These are phyloP conservation scores for Lactarius deliciosus DNA, from an alignment of 768 basidiomycete species.

Conservation along the genomic window DNA sequence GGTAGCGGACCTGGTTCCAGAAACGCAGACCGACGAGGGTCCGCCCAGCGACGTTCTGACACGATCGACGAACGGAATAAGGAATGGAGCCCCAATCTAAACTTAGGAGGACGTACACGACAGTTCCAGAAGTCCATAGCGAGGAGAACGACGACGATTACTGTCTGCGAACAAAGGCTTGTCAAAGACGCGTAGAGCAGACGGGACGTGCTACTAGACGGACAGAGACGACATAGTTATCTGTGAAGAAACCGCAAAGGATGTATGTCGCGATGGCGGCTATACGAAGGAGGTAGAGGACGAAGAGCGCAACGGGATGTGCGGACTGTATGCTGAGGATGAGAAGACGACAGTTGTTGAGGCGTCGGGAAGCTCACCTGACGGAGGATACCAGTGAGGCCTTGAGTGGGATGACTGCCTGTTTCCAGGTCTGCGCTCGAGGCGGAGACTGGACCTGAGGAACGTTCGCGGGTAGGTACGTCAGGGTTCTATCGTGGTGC, in stretches of 20 bases:
- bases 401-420: conserved; percentile 49
- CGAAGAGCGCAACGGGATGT: conserved; percentile 81
- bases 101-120: conserved; percentile 53
- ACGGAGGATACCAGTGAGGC: conserved; percentile 71
- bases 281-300: conserved; percentile 84
- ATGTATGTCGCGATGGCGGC: conserved; percentile 91
- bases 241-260: conserved; percentile 86
- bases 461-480: conserved; percentile 45
- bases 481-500: conserved; percentile 79
- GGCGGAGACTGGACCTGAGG: conserved; percentile 51
- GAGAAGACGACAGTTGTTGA: not conserved
- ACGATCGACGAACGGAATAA: not conserved
- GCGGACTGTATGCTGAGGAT: conserved; percentile 51
- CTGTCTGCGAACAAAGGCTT: conserved; percentile 53
- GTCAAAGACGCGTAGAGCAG: conserved; percentile 8
- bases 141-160: conserved; percentile 87
- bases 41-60: conserved; percentile 88
- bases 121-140: conserved; percentile 99
- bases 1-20: conserved; percentile 82
- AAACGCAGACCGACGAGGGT: conserved; percentile 93
- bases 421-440: conserved; percentile 71
- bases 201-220: conserved; percentile 35
- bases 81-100: not conserved
- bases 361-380: conserved; percentile 47
- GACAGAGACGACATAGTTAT: conserved; percentile 92